These are phyloP conservation scores for Alternaria arborescens DNA, from an alignment of 2,329 filamentous ascomycete species.

Conservation along the genomic window DNA sequence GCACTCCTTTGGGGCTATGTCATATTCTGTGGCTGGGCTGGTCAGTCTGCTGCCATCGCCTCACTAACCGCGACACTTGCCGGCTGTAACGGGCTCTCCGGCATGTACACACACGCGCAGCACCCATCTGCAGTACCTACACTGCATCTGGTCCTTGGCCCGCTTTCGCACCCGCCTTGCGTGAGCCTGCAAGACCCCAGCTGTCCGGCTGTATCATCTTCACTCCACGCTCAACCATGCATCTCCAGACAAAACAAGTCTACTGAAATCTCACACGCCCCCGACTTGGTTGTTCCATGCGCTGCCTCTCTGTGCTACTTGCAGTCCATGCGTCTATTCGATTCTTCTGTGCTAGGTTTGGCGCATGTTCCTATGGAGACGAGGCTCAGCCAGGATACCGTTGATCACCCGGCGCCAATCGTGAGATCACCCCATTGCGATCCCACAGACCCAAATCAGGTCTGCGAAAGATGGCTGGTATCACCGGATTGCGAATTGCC, in stretches of 20 bases:
- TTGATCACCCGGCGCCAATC: conserved; percentile 25
- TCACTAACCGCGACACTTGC: conserved; percentile 7
- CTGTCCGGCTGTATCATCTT: not conserved
- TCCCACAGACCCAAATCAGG: not conserved
- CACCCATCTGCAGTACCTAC: conserved; percentile 9
- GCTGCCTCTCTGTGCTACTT: not conserved
- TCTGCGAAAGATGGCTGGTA: conserved; percentile 13
- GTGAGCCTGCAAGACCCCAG: not conserved
- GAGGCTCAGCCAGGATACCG: conserved; percentile 21
- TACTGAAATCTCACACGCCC: not conserved
- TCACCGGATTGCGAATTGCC: conserved; percentile 1
- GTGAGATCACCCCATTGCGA: conserved; percentile 14
- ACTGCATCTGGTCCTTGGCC: not conserved
- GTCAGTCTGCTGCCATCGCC: conserved; percentile 1
- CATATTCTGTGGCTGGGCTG: conserved; percentile 16
- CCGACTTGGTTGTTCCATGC: not conserved
- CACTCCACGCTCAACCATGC: conserved; percentile 1
- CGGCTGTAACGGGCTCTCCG: conserved; percentile 9
- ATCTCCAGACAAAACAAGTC: not conserved
- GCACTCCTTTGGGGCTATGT: not conserved
- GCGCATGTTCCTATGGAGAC: conserved; percentile 18
- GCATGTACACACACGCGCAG: not conserved
- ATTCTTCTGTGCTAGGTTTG: not conserved
- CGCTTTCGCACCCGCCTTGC: not conserved
- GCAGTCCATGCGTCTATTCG: not conserved